Percentiles rank a stretch among this genome's conserved stretches.
Evolutionary conservation across 345 rosid species (phyloP).

Genomic region (Hypericum androsaemum): DNA sequence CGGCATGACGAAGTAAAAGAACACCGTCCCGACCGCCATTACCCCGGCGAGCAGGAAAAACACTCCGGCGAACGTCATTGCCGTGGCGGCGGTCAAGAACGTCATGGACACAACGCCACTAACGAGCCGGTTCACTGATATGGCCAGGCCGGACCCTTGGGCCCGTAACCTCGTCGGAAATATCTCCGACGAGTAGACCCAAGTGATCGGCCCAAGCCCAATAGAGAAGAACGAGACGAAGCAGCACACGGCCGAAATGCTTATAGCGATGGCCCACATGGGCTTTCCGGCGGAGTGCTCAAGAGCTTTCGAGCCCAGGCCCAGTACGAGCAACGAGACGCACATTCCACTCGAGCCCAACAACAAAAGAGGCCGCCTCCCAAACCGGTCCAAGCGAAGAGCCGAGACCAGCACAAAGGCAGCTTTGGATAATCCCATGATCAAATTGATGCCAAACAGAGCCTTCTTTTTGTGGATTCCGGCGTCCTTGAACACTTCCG

Average conservation of each 20-base stretch:
- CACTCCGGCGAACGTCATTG: constrained; percentile 43
- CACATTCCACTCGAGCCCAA: constrained; percentile 50
- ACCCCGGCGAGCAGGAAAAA: constrained; percentile 45
- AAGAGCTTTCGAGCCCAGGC: constrained; percentile 35
- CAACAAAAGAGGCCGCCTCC: constrained; percentile 54
- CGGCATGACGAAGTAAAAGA: constrained; percentile 42
- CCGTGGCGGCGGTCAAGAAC: constrained; percentile 31
- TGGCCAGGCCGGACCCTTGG: constrained; percentile 55
- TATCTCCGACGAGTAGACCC: constrained; percentile 70
- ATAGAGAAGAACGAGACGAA: constrained; percentile 57
- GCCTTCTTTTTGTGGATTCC: constrained; percentile 39
- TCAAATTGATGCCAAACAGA: constrained; percentile 42
- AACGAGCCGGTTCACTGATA: constrained; percentile 51
- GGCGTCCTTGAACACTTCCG: constrained; percentile 44
- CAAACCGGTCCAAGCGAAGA: constrained; percentile 42
- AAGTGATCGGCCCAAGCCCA: constrained; percentile 64
- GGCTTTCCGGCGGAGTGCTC: constrained; percentile 24
- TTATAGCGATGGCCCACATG: constrained; percentile 32
- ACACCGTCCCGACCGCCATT: constrained; percentile 29
- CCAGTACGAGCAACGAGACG: constrained; percentile 34
- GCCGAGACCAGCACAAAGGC: constrained; percentile 45
- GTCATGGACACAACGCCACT: constrained; percentile 64
- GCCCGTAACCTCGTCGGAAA: constrained; percentile 60
- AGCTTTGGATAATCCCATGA: constrained; percentile 43
- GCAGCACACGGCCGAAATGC: constrained; percentile 37